Evolutionary conservation across 805 yeast species (phyloP), one percentile per base, ranked within the genome.

Genomic region (Candida nonsorbophila): DNA sequence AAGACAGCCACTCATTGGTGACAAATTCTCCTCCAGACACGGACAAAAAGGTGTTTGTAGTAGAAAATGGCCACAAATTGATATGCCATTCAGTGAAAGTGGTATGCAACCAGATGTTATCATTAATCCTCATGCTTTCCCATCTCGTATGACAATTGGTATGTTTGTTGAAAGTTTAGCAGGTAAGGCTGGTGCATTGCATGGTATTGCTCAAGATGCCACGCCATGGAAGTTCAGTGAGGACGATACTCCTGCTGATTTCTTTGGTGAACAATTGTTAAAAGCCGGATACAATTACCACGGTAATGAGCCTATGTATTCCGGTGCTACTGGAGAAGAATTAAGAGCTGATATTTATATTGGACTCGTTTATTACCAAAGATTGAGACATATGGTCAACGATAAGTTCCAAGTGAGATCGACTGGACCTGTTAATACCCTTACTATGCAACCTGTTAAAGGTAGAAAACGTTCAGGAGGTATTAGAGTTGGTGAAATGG

Each of bases 401-500:
- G 98, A 92, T 58, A 92, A 92, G 74, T 92, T 87, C 84, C 98
- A 92, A 69, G 98, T 92, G 29, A 83, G 98, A 66, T 85, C 97
- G 4, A 92, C 98, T 11, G 98, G 98, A 53, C 97, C 97, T 5
- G 97, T 92, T 16, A 90, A 90, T 61, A 77, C 92, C 20, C 73
- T 92, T 55, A 92, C 97, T 11, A 87, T 90, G 97, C 98, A 92
- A 72, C 98, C 98, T 22, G 98, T 92, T 33, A 92, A 92, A 67
- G 98, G 98, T 51, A 82, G 98, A 68, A 92, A 92, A 79, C 79
- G 97, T 67, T 79, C 83, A 42, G 98, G 98, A 64, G 98, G 98
- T 82, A 92, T 92, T 46, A 94, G 98, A 73, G 94, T 92, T 22
- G 98, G 98, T 58, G 98, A 92, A 62, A 92, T 92, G 98, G 98